Base-by-base conservation (phyloP, 805 yeast species). In the Candida qinlingensis region DNA sequence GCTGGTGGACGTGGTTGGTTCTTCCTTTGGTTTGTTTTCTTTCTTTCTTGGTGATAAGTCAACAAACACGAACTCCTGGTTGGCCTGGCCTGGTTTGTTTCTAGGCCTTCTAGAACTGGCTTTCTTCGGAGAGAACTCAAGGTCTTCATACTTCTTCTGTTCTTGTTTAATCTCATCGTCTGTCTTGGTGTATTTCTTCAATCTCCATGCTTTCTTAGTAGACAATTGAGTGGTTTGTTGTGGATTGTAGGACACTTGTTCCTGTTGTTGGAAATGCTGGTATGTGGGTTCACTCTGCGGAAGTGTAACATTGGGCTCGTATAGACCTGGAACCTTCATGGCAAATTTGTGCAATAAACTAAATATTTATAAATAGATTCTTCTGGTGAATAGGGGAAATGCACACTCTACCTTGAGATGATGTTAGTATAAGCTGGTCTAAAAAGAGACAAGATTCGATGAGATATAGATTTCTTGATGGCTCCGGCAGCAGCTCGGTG, bases 31-130 rank as follows among this genome's bases (percentile, higher is more conserved):
- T 19, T 46, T 46, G 29, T 31, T 9, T 27, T 50, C 46, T 42
- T 56, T 59, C 58, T 60, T 62, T 26, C 47, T 55, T 11, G 65
- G 65, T 3, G 64, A 59, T 6, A 62, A 38, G 41, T 62, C 63
- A 10, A 62, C 63, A 45, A 62, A 62, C 12, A 62, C 64, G 42
- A 59, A 62, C 45, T 62, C 61, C 34, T 59, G 61, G n/a, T 50
- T 52, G 2, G 40, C 13, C 11, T 50, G 57, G n/a, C 62, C 63
- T 3, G 60, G 58, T 39, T 50, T 57, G 41, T 47, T 53, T 44
- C 53, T 51, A 9, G 64, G 65, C 45, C 64, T 50, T 47, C 62
- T 55, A 4, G 61, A 39, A 25, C 50, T 49, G 28, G 55, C 41
- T 41, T 55, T 59, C 40, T 54, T 58, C 1, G 59, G 55, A 4